Conservation (phyloP, 148 eudicot genomes). For the Rheum nobile region DNA sequence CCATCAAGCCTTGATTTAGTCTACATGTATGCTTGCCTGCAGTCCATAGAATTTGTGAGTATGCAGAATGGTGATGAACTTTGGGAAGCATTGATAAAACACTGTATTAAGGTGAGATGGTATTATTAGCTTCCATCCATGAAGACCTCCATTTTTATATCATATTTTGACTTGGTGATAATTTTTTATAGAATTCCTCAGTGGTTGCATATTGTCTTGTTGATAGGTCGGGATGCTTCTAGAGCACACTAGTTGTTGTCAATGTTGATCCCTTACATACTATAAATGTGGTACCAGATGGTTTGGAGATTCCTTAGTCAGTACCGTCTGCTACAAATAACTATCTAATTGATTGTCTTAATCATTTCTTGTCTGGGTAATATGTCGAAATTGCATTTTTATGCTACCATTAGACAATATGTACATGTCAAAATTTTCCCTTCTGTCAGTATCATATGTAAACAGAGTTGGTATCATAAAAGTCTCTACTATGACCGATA, state of each 20-base stretch:
- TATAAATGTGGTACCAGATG: constrained; percentile 87
- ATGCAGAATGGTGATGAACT: constrained; percentile 93
- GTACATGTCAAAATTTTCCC: background rate
- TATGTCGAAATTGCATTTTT: no score
- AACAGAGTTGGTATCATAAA: background rate
- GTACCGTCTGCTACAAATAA: constrained; percentile 10
- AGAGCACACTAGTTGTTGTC: constrained; percentile 97
- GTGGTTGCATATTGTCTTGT: background rate
- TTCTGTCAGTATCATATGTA: background rate
- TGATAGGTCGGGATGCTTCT: constrained; percentile 79
- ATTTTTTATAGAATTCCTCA: background rate
- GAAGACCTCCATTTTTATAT: background rate
- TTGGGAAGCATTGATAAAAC: constrained; percentile 91
- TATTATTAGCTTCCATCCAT: constrained; percentile 17
- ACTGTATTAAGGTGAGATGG: constrained; percentile 85
- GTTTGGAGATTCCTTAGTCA: constrained; percentile 91
- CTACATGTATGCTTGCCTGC: constrained; percentile 21
- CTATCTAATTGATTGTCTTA: background rate
- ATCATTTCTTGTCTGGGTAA: no score
- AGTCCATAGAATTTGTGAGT: constrained; percentile 93
- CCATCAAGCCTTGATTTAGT: no score
- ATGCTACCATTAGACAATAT: no score
- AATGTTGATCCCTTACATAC: constrained; percentile 91
- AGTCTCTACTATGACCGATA: background rate
- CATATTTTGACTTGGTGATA: background rate